These are phyloP conservation scores for Areca catechu DNA, from an alignment of 176 grass and related monocot species.

Conservation along the genomic window DNA sequence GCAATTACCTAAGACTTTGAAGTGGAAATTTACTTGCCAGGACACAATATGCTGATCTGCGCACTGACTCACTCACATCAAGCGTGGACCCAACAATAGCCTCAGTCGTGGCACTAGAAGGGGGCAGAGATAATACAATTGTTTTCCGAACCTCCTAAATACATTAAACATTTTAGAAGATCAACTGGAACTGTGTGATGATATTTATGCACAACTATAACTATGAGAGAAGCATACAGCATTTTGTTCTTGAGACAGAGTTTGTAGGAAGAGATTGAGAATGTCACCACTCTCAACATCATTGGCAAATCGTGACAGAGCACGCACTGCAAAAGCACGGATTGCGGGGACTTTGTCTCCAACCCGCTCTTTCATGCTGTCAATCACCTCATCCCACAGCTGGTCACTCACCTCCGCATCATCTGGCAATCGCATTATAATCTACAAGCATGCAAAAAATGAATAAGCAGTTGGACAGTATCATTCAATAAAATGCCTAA, in stretches of 20 bases:
- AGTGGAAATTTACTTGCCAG: slow-evolving; percentile 84
- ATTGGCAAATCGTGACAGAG: slow-evolving; percentile 62
- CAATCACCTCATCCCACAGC: slow-evolving; percentile 81
- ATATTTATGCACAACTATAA: background rate
- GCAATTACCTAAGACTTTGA: slow-evolving; percentile 67
- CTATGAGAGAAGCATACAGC: slow-evolving; percentile 32
- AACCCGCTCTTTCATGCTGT: slow-evolving; percentile 56
- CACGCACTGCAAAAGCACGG: slow-evolving; percentile 54
- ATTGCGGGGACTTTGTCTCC: slow-evolving; percentile 69
- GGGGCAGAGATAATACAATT: slow-evolving; percentile 65
- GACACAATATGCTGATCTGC: slow-evolving; percentile 61
- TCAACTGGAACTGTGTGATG: background rate
- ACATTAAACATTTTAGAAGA: slow-evolving; percentile 3
- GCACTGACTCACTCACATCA: slow-evolving; percentile 61
- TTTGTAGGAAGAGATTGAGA: slow-evolving; percentile 51
- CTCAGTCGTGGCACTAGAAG: slow-evolving; percentile 63
- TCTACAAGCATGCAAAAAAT: slow-evolving; percentile 29
- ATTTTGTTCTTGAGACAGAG: slow-evolving; percentile 61
- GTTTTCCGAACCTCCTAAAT: slow-evolving; percentile 64
- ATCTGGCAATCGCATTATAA: slow-evolving; percentile 65
- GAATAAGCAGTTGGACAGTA: too few species aligned
- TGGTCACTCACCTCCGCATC: slow-evolving; percentile 77
- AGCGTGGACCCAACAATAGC: slow-evolving; percentile 52
- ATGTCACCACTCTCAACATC: slow-evolving; percentile 61
- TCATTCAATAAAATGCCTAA: too few species aligned